Conservation (phyloP, 1,284 basidiomycete genomes). For the Pascua guehoae region DNA sequence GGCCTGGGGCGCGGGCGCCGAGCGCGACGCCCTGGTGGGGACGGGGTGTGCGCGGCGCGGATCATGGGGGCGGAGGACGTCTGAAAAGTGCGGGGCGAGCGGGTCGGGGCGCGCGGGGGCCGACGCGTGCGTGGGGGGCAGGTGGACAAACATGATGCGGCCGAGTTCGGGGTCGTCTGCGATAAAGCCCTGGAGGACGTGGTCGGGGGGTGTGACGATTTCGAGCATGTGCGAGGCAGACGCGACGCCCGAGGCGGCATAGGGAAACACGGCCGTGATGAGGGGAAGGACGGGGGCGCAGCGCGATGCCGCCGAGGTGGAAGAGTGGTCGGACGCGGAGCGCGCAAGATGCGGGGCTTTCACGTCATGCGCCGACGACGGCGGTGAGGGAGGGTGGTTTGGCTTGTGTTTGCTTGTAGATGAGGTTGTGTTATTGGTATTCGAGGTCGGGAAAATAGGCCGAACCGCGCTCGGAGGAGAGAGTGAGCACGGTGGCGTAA, state of each 20-base stretch:
- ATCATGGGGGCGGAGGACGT: constrained; percentile 41
- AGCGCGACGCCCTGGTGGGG: constrained; percentile 11
- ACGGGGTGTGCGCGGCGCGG: constrained; percentile 33
- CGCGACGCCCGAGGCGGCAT: constrained; percentile 30
- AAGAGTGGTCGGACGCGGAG: neutral
- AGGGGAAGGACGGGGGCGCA: constrained; percentile 31
- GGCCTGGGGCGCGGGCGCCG: constrained; percentile 10
- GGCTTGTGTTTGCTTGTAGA: neutral
- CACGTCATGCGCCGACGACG: constrained; percentile 1
- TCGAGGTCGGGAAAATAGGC: neutral
- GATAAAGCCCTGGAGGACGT: constrained; percentile 40
- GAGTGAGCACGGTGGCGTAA: constrained; percentile 5
- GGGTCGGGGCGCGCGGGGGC: constrained; percentile 23
- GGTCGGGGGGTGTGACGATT: constrained; percentile 42
- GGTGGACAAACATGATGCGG: constrained; percentile 41
- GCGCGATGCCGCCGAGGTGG: neutral
- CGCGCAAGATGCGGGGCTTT: constrained; percentile 1
- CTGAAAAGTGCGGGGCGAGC: constrained; percentile 41
- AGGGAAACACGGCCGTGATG: constrained; percentile 42
- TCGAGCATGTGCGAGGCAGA: constrained; percentile 34
- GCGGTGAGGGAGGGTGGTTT: constrained; percentile 6
- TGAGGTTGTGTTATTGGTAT: no score
- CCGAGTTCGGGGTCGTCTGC: constrained; percentile 28
- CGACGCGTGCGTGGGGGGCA: constrained; percentile 26
- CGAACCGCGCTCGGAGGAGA: neutral